Evolutionary conservation across 805 yeast species (phyloP), one percentile per base, ranked within the genome.

Genomic region (Brettanomyces naardenensis): DNA sequence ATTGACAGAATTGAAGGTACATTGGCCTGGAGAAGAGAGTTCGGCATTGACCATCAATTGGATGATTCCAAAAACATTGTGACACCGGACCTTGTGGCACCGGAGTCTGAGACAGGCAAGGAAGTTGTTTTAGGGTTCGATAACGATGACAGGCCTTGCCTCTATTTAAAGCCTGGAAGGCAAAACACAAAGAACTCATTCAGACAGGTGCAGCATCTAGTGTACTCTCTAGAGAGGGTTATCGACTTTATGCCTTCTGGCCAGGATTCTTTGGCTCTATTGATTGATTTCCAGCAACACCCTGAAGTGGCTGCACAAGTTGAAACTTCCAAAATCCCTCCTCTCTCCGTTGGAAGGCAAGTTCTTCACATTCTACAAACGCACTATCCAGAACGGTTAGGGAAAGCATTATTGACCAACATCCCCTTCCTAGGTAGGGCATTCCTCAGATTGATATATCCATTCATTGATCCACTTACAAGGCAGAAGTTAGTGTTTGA

Each of bases 181-280:
- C 98, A 92, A 62, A 92, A 92, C 64, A 92, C 99, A 13, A 85
- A 86, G 53, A 77, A 92, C 3, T 76, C 92, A 1, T 81, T 78
- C 44, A 73, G 90, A 49, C 99, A 92, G 56, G 96, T 92, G n/a
- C 95, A 92, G 61, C 96, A 88, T 57, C 67, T 92, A 56, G 97
- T 92, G 5, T 90, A 70, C 64, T 82, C 82, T 88, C 69, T 92
- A 38, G 99, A 92, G 61, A 71, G 89, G 42, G 95, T 84, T 31
- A 89, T 90, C 40, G 94, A 88, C 59, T 85, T 75, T 59, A 90
- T 92, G 97, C 96, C 97, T 1, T 71, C 87, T 0, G 97, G 97
- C 18, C 98, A 92, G 62, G 98, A 90, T 55, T 81, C 94, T 10
- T 66, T 92, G 38, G 95, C 97, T 1, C 64, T 92, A 37, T 66